Conservation (phyloP, 345 rosid species). For the Rubroshorea leprosula region DNA sequence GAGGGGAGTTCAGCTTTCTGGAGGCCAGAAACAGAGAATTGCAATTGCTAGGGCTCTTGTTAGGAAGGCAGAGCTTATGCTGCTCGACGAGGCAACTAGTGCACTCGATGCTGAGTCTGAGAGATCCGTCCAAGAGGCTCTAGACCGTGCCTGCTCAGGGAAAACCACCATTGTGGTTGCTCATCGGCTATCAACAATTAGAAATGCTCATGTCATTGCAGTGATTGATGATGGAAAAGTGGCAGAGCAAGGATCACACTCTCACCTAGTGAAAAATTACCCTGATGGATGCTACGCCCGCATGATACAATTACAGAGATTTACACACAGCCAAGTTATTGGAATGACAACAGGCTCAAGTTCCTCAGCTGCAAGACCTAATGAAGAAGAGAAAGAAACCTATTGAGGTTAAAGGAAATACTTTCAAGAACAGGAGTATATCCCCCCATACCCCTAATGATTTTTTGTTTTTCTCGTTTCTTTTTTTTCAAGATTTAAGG, state of each 20-base stretch:
- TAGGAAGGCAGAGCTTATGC: constrained; percentile 81
- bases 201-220: constrained; percentile 82
- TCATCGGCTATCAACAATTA: constrained; percentile 76
- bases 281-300: constrained; percentile 87
- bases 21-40: constrained; percentile 94
- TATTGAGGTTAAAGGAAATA: constrained; percentile 22
- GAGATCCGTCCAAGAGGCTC: constrained; percentile 89
- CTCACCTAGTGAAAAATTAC: constrained; percentile 67
- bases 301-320: constrained; percentile 95
- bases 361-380: constrained; percentile 47
- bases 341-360: constrained; percentile 83
- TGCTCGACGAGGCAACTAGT: constrained; percentile 96
- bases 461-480: constrained; percentile 23
- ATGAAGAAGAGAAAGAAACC: constrained; percentile 50
- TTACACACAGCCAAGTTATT: constrained; percentile 74
- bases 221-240: constrained; percentile 95
- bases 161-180: constrained; percentile 90
- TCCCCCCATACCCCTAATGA: constrained; percentile 21
- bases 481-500: constrained; percentile 14
- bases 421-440: constrained; percentile 24
- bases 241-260: constrained; percentile 90
- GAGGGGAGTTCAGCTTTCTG: constrained; percentile 88
- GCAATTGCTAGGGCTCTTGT: constrained; percentile 81
- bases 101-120: constrained; percentile 92
- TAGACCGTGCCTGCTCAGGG: constrained; percentile 87